phyloP scores from a whole-genome alignment of 164 flowering plant genomes.

The Magnolia sinica region DNA sequence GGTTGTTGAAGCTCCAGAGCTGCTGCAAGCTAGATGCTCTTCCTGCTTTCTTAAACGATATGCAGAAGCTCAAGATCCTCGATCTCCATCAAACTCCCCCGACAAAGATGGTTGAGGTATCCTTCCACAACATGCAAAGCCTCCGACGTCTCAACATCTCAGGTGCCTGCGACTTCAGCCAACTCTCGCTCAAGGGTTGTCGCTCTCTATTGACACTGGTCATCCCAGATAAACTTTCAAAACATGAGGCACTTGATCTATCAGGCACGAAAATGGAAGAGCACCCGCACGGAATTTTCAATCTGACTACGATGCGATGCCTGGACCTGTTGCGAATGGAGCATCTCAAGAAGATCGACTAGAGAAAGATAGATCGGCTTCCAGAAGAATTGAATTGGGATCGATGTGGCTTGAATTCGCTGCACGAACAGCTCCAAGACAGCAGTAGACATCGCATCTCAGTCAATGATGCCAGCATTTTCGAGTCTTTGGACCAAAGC shows the following conservation, averaged over 20 bases:
- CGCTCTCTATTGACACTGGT: neutral
- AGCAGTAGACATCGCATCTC: too few relatives aligned
- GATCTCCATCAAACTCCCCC: neutral
- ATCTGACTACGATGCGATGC: neutral
- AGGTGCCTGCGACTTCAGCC: neutral
- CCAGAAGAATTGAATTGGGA: neutral
- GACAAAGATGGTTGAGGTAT: neutral
- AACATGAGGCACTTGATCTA: neutral
- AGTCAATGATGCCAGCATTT: too few relatives aligned
- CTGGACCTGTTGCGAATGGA: neutral
- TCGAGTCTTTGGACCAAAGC: neutral
- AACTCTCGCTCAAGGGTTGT: neutral
- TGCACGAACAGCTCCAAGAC: too few relatives aligned
- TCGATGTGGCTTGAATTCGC: too few relatives aligned
- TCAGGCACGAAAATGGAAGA: neutral
- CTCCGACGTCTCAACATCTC: neutral
- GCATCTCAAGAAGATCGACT: neutral
- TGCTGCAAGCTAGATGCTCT: neutral
- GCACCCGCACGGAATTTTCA: neutral
- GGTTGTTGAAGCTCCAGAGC: neutral
- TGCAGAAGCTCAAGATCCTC: neutral
- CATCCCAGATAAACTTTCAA: neutral
- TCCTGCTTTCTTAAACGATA: neutral
- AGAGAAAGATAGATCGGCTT: too few relatives aligned
- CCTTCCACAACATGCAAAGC: neutral